Percentiles rank a stretch among this genome's conserved stretches.
These are phyloP conservation scores for Colletotrichum sp. DNA, from an alignment of 2,329 filamentous ascomycete species.

Conservation along the genomic window DNA sequence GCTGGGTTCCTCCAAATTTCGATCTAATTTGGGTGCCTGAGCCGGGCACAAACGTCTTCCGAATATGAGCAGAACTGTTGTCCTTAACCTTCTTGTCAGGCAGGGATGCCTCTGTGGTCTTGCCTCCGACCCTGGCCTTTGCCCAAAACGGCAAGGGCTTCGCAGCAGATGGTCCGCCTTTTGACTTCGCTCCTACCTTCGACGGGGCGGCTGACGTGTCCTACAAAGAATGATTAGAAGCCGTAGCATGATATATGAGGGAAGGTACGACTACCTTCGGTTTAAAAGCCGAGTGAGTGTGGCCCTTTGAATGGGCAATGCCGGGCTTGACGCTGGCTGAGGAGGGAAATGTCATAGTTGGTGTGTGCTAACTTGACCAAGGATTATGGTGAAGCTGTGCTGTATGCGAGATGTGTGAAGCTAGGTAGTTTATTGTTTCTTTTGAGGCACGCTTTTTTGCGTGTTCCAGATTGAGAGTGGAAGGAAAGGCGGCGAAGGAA, in stretches of 20 bases:
- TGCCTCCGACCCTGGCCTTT: not conserved
- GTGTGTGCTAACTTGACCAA: not conserved
- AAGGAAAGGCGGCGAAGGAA: accelerated
- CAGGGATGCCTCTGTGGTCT: not conserved
- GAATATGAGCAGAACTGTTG: not conserved
- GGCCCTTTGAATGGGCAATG: not conserved
- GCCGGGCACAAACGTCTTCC: not conserved
- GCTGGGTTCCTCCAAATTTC: not conserved
- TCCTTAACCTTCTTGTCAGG: not conserved
- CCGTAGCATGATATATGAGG: accelerated
- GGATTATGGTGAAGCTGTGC: not conserved
- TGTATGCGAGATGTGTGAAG: not conserved
- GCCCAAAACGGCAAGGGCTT: not conserved
- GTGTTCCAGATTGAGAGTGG: not conserved
- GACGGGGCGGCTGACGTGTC: not conserved
- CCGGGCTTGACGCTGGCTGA: not conserved
- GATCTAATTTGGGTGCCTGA: not conserved
- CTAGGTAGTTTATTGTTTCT: not conserved
- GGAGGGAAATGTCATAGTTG: not conserved
- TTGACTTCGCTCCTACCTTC: not conserved
- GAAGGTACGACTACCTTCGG: not conserved
- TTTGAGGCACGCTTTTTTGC: not conserved
- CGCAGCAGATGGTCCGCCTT: not conserved
- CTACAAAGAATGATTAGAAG: not conserved
- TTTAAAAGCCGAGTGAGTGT: not conserved